Conservation (phyloP, 139 green algal species). For the Nannochloris sp. region DNA sequence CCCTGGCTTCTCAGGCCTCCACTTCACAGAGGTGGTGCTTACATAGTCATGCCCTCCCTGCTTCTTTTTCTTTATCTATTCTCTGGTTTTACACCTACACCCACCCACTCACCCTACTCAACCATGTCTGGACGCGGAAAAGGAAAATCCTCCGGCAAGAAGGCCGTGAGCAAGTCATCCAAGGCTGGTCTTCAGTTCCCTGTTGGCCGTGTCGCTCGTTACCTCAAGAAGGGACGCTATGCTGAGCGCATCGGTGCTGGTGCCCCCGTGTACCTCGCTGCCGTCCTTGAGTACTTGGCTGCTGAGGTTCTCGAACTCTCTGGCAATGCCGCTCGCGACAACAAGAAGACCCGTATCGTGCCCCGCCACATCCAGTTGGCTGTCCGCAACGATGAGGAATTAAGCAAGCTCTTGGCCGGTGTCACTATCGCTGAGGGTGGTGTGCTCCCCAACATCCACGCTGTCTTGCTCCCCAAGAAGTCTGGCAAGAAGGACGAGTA, state of each 20-base stretch:
- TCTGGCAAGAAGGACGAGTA: slow-evolving; percentile 74
- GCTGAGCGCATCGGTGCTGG: slow-evolving; percentile 43
- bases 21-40: no score
- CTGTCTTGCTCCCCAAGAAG: slow-evolving; percentile 84
- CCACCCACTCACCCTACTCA: no score
- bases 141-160: slow-evolving; percentile 62
- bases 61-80: no score
- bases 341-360: slow-evolving; percentile 90
- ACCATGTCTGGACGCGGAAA: slow-evolving; percentile 73
- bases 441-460: slow-evolving; percentile 85
- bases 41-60: no score
- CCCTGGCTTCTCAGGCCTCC: no score
- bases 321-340: slow-evolving; percentile 74
- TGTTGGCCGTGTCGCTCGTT: slow-evolving; percentile 74
- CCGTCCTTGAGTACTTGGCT: slow-evolving; percentile 79
- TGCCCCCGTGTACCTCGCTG: slow-evolving; percentile 59
- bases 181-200: slow-evolving; percentile 91
- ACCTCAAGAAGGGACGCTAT: slow-evolving; percentile 84
- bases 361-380: slow-evolving; percentile 86
- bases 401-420: slow-evolving; percentile 82
- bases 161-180: slow-evolving; percentile 63
- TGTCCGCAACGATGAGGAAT: slow-evolving; percentile 91
- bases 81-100: no score
- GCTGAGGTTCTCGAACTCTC: slow-evolving; percentile 54
- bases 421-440: slow-evolving; percentile 75